These are phyloP conservation scores for Sugiyamaella grinbergsii DNA, from an alignment of 1,139 yeast genomes.

Conservation along the genomic window DNA sequence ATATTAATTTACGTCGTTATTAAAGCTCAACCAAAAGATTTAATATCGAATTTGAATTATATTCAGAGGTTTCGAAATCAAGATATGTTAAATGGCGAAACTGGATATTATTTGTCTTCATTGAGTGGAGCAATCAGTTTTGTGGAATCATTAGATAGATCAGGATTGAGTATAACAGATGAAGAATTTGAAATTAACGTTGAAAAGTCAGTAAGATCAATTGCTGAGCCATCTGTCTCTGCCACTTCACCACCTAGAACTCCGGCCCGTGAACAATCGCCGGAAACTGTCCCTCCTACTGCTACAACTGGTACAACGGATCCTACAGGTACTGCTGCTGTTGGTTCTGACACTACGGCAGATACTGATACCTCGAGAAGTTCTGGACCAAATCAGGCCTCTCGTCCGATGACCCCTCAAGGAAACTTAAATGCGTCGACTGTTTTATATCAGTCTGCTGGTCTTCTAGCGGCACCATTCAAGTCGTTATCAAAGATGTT, in stretches of 20 bases:
- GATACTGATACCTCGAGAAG: background rate
- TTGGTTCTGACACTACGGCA: too few relatives aligned
- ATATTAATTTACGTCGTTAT: slow-evolving; percentile 76
- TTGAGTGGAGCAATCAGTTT: slow-evolving; percentile 82
- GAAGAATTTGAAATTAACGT: slow-evolving; percentile 57
- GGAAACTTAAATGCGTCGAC: slow-evolving; percentile 38
- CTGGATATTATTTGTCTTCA: slow-evolving; percentile 85
- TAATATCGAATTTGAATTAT: slow-evolving; percentile 78
- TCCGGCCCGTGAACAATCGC: slow-evolving; percentile 31
- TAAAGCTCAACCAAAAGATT: slow-evolving; percentile 60
- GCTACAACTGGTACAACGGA: background rate
- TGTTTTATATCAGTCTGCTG: slow-evolving; percentile 44
- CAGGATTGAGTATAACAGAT: slow-evolving; percentile 61
- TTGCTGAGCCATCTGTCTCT: slow-evolving; percentile 33
- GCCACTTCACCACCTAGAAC: slow-evolving; percentile 37
- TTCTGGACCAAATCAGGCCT: background rate
- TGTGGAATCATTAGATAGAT: slow-evolving; percentile 59
- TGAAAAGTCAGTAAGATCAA: slow-evolving; percentile 39
- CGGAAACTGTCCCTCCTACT: slow-evolving; percentile 12
- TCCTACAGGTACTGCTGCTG: background rate
- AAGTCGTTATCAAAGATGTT: slow-evolving; percentile 40
- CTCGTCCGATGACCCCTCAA: slow-evolving; percentile 20
- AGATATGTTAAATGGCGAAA: slow-evolving; percentile 80
- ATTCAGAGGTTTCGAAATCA: slow-evolving; percentile 80
- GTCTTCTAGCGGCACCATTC: slow-evolving; percentile 43